Evolutionary conservation across 1,284 basidiomycete genomes (phyloP).

Genomic region (Ganoderma resinaceum): DNA sequence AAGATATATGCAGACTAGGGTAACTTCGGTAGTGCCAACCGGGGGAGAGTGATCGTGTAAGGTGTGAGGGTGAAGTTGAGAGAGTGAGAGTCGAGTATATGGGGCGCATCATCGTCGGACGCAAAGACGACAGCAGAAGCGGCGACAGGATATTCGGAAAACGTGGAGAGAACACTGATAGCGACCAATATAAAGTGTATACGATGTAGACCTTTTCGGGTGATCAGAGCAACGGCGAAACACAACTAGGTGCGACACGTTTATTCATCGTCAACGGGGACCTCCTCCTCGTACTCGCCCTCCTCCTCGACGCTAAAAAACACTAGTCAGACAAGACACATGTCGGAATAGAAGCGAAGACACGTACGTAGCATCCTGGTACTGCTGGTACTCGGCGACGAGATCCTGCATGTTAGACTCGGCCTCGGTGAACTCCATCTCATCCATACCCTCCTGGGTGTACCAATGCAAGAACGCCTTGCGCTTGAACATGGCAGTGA

Average conservation of each 20-base stretch:
- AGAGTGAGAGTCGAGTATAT: conserved; percentile 19
- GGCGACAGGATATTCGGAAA: conserved; percentile 19
- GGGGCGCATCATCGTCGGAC: conserved; percentile 22
- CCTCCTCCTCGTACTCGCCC: conserved; percentile 83
- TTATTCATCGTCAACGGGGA: conserved; percentile 63
- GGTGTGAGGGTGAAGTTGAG: background rate
- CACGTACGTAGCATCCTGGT: conserved; percentile 92
- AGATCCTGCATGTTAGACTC: conserved; percentile 98
- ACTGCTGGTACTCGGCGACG: conserved; percentile 95
- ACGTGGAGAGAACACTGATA: conserved; percentile 39
- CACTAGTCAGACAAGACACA: background rate
- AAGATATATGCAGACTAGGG: conserved; percentile 41
- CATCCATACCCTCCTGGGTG: conserved; percentile 99
- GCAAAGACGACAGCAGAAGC: conserved; percentile 25
- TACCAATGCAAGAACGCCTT: conserved; percentile 99
- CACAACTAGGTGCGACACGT: conserved; percentile 18
- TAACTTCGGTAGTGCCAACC: conserved; percentile 42
- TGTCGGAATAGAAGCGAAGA: background rate
- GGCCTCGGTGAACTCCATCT: conserved; percentile 98
- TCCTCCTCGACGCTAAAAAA: conserved; percentile 74
- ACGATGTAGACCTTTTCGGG: conserved; percentile 41
- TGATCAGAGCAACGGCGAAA: conserved; percentile 26
- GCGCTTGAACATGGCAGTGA: conserved; percentile 98
- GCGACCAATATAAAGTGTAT: conserved; percentile 46
- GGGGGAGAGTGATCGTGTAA: conserved; percentile 17